These are phyloP conservation scores for Cenchrus purpureus DNA, from an alignment of 176 grass and related monocot species.

Conservation along the genomic window DNA sequence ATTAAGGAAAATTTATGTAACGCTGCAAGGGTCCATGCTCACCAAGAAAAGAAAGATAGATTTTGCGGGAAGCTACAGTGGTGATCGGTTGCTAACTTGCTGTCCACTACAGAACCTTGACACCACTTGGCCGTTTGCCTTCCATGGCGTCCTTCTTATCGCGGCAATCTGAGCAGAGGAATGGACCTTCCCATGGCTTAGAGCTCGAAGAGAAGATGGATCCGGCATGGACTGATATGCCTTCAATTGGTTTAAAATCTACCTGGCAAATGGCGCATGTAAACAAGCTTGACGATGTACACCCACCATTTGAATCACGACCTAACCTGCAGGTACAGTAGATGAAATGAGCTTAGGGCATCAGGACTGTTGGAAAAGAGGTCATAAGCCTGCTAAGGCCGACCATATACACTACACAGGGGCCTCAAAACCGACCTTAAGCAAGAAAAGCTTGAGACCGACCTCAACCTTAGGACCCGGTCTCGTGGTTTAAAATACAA, in stretches of 20 bases:
- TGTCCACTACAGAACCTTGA: conserved; percentile 69
- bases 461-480: no score
- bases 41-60: conserved; percentile 31
- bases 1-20: conserved; percentile 31
- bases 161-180: conserved; percentile 86
- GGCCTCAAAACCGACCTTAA: no score
- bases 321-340: conserved; percentile 61
- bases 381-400: no score
- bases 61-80: conserved; percentile 45
- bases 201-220: conserved; percentile 82
- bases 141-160: conserved; percentile 98
- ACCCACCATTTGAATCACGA: conserved; percentile 44
- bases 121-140: conserved; percentile 88
- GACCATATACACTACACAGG: no score
- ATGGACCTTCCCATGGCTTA: conserved; percentile 92
- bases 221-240: conserved; percentile 80
- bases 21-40: conserved; percentile 9
- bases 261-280: conserved; percentile 94
- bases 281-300: conserved; percentile 66
- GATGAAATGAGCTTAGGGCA: conserved; percentile 21
- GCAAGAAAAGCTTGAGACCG: no score
- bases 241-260: conserved; percentile 80
- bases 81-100: conserved; percentile 15
- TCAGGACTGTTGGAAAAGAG: no score
- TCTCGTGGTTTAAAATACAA: no score